These are phyloP conservation scores for Maudiozyma humilis DNA, from an alignment of 1,139 yeast species.

Conservation along the genomic window DNA sequence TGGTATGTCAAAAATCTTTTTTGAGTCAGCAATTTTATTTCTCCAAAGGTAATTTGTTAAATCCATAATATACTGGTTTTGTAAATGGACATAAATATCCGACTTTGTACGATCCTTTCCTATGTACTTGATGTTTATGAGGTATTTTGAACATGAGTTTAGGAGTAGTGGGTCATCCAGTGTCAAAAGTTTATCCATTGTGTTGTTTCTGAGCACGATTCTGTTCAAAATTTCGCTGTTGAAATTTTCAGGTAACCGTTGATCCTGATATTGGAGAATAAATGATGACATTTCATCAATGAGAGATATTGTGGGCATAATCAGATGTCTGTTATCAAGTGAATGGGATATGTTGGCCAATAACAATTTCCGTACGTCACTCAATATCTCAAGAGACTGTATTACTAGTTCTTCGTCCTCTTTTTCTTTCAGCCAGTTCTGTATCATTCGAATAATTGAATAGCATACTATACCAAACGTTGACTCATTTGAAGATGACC, in stretches of 20 bases:
- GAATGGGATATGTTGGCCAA: conserved; percentile 10
- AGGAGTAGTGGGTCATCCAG: conserved; percentile 22
- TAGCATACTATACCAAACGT: conserved; percentile 10
- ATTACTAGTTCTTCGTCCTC: conserved; percentile 2
- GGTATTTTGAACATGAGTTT: conserved; percentile 37
- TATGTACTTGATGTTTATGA: conserved; percentile 38
- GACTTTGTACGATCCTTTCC: conserved; percentile 21
- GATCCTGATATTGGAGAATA: not conserved
- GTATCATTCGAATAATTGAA: conserved; percentile 12
- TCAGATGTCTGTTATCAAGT: conserved; percentile 13
- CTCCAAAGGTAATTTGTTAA: conserved; percentile 57
- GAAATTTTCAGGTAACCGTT: not conserved
- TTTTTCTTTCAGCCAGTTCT: conserved; percentile 9
- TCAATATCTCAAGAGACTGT: conserved; percentile 10
- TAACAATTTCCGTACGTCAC: conserved; percentile 12
- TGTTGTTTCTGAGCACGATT: conserved; percentile 7
- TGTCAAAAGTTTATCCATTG: conserved; percentile 12
- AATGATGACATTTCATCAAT: conserved; percentile 10
- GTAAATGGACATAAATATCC: conserved; percentile 31
- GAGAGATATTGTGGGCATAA: conserved; percentile 9
- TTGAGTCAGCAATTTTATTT: conserved; percentile 38
- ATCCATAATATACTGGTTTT: conserved; percentile 52
- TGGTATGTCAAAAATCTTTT: conserved; percentile 35
- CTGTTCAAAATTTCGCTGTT: conserved; percentile 7
- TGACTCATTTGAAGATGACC: conserved; percentile 1